Conservation (phyloP, 225 moss, liverwort and hornwort species). For the Polytrichum commune region DNA sequence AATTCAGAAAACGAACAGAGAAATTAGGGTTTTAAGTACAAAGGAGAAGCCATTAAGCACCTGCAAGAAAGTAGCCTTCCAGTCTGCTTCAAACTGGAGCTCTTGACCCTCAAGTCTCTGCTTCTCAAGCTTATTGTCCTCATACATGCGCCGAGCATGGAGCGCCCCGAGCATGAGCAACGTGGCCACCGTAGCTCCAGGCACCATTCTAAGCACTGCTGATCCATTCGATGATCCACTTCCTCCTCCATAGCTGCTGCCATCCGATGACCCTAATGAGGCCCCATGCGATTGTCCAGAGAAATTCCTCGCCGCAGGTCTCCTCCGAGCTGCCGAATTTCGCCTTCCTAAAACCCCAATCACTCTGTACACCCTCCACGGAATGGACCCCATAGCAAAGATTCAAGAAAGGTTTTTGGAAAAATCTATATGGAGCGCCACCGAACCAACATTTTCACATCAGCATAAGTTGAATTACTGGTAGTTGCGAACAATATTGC, state of each 20-base stretch:
- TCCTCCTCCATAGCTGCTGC: neutral
- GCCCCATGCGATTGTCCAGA: neutral
- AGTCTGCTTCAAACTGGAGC: constrained; percentile 40
- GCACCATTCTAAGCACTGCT: constrained; percentile 1
- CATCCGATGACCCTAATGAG: neutral
- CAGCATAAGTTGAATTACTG: no score
- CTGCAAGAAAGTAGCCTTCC: constrained; percentile 64
- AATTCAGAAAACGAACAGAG: no score
- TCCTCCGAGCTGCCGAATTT: neutral
- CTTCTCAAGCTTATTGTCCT: constrained; percentile 40
- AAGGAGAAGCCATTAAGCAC: constrained; percentile 16
- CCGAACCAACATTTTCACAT: no score
- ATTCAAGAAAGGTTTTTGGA: no score
- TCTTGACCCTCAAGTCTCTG: constrained; percentile 30
- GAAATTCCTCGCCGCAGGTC: neutral
- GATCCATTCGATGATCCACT: neutral
- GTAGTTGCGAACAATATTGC: no score
- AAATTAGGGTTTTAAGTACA: neutral
- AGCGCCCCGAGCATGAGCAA: constrained; percentile 53
- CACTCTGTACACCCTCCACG: no score
- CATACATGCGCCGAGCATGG: constrained; percentile 53
- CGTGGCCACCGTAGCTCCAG: constrained; percentile 56
- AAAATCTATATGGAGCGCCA: no score
- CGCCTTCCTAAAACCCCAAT: neutral
- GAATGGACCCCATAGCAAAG: no score